Evolutionary conservation across 2,329 filamentous ascomycete genomes (phyloP), one percentile per base, ranked within the genome.

Genomic region (Botrytis pseudocinerea): DNA sequence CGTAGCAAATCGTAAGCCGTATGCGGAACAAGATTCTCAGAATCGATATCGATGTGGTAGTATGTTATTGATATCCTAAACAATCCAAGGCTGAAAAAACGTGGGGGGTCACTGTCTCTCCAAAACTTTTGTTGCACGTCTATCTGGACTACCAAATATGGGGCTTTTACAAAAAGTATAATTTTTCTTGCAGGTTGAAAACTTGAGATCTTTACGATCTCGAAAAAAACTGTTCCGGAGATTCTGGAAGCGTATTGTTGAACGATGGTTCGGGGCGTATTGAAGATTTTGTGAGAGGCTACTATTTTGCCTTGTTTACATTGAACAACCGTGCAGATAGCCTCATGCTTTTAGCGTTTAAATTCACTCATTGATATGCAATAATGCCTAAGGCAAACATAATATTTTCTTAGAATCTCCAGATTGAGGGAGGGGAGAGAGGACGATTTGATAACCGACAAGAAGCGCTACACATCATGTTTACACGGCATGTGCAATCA

Each of bases 401-500:
- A 69, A 60, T 46, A 68, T 60, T 69, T 72, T 72, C n/a, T 66
- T 35, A 42, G 60, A 51, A 32, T 8, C 9, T 66, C 35, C 16
- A 57, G 22, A 40, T 66, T 54, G 28, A 66, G 66, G 46, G 28
- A 60, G 57, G 35, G 62, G 63, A 44, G 25, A 42, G 40, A 22
- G 38, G 8, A 48, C 35, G 35, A 25, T 22, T 46, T 18, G 32
- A 60, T 70, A 57, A 35, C 16, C 42, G 46, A 38, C 59, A 68
- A 68, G 51, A 72, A 46, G n/a, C 14, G 38, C 32, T 46, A 42
- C 51, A 75, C 75, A 80, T 66, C 65, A 82, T 82, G 80, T 81
- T 78, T 69, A 81, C 80, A 78, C 80, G 80, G 79, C 80, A 82
- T 76, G 75, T 78, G 46, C 75, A 80, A 64, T 79, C 80, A 38